Conservation (phyloP, 2,329 filamentous ascomycete species). For the Phaeosphaeriaceae sp. region DNA sequence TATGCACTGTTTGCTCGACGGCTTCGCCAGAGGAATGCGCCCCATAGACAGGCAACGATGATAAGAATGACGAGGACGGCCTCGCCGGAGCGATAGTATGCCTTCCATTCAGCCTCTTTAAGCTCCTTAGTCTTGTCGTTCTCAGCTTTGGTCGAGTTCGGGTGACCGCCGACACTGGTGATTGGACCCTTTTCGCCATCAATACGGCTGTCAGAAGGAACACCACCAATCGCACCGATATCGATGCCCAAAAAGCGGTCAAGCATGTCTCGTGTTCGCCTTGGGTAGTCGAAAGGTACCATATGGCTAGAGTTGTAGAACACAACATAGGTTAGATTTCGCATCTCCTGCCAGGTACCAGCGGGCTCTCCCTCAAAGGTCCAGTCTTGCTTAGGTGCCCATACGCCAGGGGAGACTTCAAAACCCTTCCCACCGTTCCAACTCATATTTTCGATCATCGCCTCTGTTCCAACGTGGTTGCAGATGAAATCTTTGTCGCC, state of each 20-base stretch:
- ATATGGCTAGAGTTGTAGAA: constrained; percentile 98
- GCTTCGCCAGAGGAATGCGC: constrained; percentile 69
- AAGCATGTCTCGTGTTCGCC: constrained; percentile 91
- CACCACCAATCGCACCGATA: constrained; percentile 84
- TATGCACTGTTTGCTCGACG: constrained; percentile 52
- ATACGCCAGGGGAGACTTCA: constrained; percentile 82
- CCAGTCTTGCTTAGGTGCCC: constrained; percentile 93
- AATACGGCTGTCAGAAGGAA: constrained; percentile 77
- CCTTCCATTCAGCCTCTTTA: constrained; percentile 85
- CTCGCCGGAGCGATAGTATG: constrained; percentile 87
- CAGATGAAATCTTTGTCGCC: constrained; percentile 95
- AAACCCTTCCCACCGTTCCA: constrained; percentile 95
- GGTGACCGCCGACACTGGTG: constrained; percentile 76
- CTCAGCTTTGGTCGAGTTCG: constrained; percentile 71
- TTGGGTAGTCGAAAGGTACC: constrained; percentile 93
- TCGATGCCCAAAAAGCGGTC: constrained; percentile 95
- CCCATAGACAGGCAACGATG: constrained; percentile 75
- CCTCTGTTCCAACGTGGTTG: constrained; percentile 94
- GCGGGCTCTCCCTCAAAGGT: constrained; percentile 86
- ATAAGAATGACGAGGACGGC: constrained; percentile 82
- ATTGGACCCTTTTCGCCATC: constrained; percentile 84
- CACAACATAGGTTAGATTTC: constrained; percentile 93
- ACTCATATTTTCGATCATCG: constrained; percentile 84
- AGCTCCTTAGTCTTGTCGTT: constrained; percentile 74
- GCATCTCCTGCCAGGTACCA: constrained; percentile 91